Percentiles rank a stretch among this genome's conserved stretches.
Evolutionary conservation across 257 asterid genomes (phyloP).

Genomic region (Cynanchum wilfordii): DNA sequence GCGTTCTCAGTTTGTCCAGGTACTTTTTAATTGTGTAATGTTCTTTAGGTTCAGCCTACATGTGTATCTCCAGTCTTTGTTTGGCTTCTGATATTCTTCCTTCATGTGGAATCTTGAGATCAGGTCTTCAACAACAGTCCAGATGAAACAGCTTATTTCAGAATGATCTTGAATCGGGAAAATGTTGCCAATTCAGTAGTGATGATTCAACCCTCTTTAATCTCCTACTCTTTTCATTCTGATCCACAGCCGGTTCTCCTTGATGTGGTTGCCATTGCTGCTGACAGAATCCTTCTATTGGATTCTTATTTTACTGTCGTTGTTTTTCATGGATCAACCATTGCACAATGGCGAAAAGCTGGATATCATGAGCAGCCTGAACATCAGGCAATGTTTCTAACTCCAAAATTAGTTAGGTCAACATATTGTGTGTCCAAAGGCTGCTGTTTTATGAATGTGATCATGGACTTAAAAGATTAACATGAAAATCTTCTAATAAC

Average conservation of each 20-base stretch:
- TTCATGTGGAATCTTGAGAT: constrained; percentile 25
- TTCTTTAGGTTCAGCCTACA: background rate
- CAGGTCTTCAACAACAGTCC: constrained; percentile 99
- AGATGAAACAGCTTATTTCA: constrained; percentile 92
- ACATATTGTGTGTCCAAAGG: no score
- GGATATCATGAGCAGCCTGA: constrained; percentile 91
- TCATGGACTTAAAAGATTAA: background rate
- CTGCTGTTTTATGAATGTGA: background rate
- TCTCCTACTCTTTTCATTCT: constrained; percentile 90
- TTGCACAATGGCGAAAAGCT: constrained; percentile 95
- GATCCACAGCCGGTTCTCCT: constrained; percentile 95
- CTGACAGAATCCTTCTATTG: constrained; percentile 86
- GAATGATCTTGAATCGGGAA: constrained; percentile 90
- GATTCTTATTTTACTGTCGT: constrained; percentile 92
- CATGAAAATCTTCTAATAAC: background rate
- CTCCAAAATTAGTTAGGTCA: background rate
- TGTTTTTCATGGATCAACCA: constrained; percentile 89
- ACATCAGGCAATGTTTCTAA: constrained; percentile 57
- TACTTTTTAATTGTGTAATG: constrained; percentile 19
- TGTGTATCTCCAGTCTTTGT: background rate
- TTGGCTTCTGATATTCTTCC: constrained; percentile 8
- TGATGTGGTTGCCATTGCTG: constrained; percentile 86
- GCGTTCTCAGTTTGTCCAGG: constrained; percentile 98
- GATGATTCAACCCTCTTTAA: constrained; percentile 98
- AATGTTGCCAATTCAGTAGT: constrained; percentile 90